Evolutionary conservation across 768 basidiomycete genomes (phyloP).

Genomic region (Auriculariales sp.): DNA sequence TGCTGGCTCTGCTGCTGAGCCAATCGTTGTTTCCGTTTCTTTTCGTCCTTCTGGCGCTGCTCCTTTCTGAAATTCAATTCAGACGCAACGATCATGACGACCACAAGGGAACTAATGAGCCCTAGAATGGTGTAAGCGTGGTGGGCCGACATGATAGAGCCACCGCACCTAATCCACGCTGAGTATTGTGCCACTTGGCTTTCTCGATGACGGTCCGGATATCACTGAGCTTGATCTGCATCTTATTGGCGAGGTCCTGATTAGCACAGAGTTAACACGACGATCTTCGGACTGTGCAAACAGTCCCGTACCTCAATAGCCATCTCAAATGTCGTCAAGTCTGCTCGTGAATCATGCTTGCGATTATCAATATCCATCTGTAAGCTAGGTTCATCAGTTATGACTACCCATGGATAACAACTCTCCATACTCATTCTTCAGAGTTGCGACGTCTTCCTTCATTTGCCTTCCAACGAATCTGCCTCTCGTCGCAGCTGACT

Average conservation of each 20-base stretch:
- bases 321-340: constrained; percentile 74
- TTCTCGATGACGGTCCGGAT: constrained; percentile 71
- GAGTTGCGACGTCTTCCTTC: constrained; percentile 78
- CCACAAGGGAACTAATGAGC: neutral
- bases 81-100: neutral
- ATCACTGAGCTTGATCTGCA: constrained; percentile 60
- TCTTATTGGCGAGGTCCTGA: constrained; percentile 70
- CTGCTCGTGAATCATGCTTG: constrained; percentile 78
- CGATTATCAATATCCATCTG: constrained; percentile 94
- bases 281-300: too few relatives aligned
- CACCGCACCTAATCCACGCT: constrained; percentile 58
- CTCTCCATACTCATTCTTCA: constrained; percentile 72
- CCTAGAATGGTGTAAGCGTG: neutral
- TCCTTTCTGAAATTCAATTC: neutral
- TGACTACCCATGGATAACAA: neutral
- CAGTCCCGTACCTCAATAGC: constrained; percentile 64
- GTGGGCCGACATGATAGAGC: neutral
- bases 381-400: constrained; percentile 40
- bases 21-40: neutral
- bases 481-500: constrained; percentile 74
- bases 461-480: constrained; percentile 77
- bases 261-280: too few relatives aligned
- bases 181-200: constrained; percentile 81
- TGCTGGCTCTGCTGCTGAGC: neutral
- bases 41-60: neutral